A percentile compares a stretch with the other conserved stretches of the same genome.
Conservation (phyloP, 345 rosid genomes). For the Turnera subulata region DNA sequence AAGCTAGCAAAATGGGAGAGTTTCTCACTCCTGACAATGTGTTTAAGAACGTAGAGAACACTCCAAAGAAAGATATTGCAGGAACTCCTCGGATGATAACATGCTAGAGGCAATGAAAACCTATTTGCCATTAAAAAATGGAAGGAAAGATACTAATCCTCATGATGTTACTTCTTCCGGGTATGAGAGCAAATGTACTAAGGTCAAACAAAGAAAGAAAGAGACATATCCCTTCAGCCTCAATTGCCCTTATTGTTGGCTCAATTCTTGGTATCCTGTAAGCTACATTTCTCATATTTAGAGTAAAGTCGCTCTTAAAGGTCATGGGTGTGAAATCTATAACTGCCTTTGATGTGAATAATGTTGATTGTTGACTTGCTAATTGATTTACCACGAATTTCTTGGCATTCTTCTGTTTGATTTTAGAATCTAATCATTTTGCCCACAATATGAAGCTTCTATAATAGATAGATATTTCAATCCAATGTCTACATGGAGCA, state of each 20-base stretch:
- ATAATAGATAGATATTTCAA: too few relatives aligned
- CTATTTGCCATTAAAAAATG: slow-evolving; percentile 10
- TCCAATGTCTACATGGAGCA: too few relatives aligned
- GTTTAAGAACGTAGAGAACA: background rate
- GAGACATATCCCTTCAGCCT: slow-evolving; percentile 33
- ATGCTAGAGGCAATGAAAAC: slow-evolving; percentile 31
- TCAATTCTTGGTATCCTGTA: slow-evolving; percentile 23
- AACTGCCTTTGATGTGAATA: slow-evolving; percentile 14
- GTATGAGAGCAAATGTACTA: slow-evolving; percentile 14
- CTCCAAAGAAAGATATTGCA: too few relatives aligned
- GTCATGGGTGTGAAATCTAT: slow-evolving; percentile 27
- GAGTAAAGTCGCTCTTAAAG: slow-evolving; percentile 19
- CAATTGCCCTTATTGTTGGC: slow-evolving; percentile 31
- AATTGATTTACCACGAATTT: too few relatives aligned
- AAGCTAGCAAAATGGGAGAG: slow-evolving; percentile 19
- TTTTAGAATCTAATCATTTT: too few relatives aligned
- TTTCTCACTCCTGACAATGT: slow-evolving; percentile 14
- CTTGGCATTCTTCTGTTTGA: too few relatives aligned
- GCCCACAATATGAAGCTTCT: too few relatives aligned
- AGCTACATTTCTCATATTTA: slow-evolving; percentile 14
- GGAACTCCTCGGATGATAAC: too few relatives aligned
- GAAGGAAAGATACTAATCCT: slow-evolving; percentile 2
- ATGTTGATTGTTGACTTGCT: too few relatives aligned
- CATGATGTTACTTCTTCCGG: slow-evolving; percentile 17
- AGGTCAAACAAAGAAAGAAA: background rate